Percentiles rank a stretch among this genome's conserved stretches.
phyloP scores from a whole-genome alignment of 2,329 filamentous ascomycete species.

The Aspergillus eucalypticola region DNA sequence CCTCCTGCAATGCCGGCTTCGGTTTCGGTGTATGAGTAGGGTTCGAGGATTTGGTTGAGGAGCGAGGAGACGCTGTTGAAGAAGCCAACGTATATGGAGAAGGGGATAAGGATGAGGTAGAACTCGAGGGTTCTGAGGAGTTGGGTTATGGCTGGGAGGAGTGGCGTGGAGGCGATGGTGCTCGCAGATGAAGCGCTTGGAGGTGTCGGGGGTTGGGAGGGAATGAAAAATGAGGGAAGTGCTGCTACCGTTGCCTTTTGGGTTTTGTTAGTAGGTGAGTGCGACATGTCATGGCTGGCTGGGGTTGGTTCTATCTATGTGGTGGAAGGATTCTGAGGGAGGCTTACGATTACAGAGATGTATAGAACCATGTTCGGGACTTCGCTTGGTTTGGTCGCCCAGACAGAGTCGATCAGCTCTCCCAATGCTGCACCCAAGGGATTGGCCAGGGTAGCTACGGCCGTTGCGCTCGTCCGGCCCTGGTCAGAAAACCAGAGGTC shows the following conservation, averaged over 20 bases:
- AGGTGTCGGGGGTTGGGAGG: constrained; percentile 73
- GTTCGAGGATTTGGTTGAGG: constrained; percentile 84
- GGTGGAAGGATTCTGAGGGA: background rate
- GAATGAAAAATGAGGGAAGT: constrained; percentile 80
- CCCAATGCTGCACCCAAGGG: constrained; percentile 86
- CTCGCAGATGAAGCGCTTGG: constrained; percentile 67
- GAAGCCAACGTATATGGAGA: constrained; percentile 79
- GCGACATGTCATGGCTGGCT: background rate
- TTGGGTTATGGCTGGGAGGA: constrained; percentile 54
- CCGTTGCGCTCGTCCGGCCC: constrained; percentile 84
- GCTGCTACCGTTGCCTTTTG: constrained; percentile 61
- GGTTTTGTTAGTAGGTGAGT: constrained; percentile 1
- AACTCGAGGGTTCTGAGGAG: constrained; percentile 67
- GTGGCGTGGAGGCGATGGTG: constrained; percentile 47
- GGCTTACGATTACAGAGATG: constrained; percentile 74
- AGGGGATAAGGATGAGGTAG: constrained; percentile 80
- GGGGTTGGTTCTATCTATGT: background rate
- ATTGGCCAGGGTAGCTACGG: constrained; percentile 80
- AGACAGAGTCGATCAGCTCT: constrained; percentile 80
- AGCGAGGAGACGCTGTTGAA: constrained; percentile 92
- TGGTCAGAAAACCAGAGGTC: constrained; percentile 90
- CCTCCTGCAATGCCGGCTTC: constrained; percentile 88
- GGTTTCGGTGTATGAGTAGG: constrained; percentile 80
- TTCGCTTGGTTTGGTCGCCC: constrained; percentile 63
- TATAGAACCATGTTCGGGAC: constrained; percentile 83